Base-by-base conservation (phyloP, 2,329 filamentous ascomycete genomes). In the Botrytis paeoniae region DNA sequence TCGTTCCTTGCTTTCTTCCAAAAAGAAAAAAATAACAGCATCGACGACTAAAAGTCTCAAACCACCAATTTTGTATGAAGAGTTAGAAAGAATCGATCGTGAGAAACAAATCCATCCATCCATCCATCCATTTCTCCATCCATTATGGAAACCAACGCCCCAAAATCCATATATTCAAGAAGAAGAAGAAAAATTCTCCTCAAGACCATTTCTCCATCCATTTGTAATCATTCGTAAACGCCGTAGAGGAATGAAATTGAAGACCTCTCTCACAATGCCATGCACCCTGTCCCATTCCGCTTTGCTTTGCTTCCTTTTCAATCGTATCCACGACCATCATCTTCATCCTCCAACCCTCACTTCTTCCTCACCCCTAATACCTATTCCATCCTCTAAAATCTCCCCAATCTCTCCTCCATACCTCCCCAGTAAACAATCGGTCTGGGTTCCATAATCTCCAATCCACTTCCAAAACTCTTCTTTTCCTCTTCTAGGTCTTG, bases 351-450 rank as follows among this genome's bases (percentile, higher is more conserved):
- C 32, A 35, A 35, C 32, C 32, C 32, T n/a, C n/a, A n/a, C n/a
- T n/a, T n/a, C n/a, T n/a, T n/a, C n/a, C 20, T 25, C 35, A 25
- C 16, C 20, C 0, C 59, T 16, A 16, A 22, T 8, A 7, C 29
- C n/a, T n/a, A 37, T n/a, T 4, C 9, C 29, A 51, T 39, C 43
- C 32, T 25, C 37, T 68, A 72, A 48, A 59, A 43, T 35, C 37
- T n/a, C 32, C 61, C 69, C n/a, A 65, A 54, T 64, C 69, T 35
- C 66, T 69, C 89, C 81, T 90, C 89, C 65, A 91, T 80, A 57
- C 89, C 87, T 76, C 86, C 87, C 86, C 88, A 91, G 82, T 89
- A 90, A 70, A 89, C 87, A 51, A 89, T 84, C 18, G 89, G 89
- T 61, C 89, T 82, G 3, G 89, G 89, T 81, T 91, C 89, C 39